Conservation (phyloP, 1,284 basidiomycete species). For the Calocybe gambosa region DNA sequence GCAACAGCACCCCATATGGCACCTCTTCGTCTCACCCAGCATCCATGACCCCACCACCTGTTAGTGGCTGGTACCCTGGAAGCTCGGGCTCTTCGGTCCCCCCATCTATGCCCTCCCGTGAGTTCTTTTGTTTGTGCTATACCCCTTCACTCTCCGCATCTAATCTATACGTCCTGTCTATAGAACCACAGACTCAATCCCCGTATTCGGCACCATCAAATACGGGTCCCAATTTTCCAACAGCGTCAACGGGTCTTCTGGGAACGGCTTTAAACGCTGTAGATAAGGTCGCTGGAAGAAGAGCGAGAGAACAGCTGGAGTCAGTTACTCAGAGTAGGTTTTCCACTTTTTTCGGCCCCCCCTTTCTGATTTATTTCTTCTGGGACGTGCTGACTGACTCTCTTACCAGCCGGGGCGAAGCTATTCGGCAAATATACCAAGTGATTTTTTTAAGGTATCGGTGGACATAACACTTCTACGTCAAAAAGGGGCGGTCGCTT, state of each 20-base stretch:
- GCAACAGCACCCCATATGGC: conserved; percentile 12
- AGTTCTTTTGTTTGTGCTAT: conserved; percentile 17
- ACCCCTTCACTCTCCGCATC: conserved; percentile 5
- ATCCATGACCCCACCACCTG: conserved; percentile 4
- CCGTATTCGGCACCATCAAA: conserved; percentile 17
- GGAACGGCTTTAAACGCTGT: conserved; percentile 33
- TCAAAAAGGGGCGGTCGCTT: neutral
- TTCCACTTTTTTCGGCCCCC: conserved; percentile 5
- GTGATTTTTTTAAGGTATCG: conserved; percentile 12
- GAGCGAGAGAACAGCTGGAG: conserved; percentile 37
- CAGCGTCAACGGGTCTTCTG: conserved; percentile 24
- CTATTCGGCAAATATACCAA: conserved; percentile 37
- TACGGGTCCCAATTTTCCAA: conserved; percentile 21
- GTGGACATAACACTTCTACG: neutral
- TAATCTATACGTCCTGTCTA: conserved; percentile 13
- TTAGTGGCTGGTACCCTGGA: conserved; percentile 16
- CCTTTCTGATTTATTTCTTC: conserved; percentile 1
- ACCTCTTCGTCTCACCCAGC: conserved; percentile 1
- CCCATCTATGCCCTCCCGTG: conserved; percentile 31
- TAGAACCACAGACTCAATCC: conserved; percentile 19
- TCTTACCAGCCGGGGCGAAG: conserved; percentile 32
- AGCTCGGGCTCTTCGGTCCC: conserved; percentile 15
- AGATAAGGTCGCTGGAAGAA: conserved; percentile 39
- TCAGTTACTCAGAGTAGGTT: conserved; percentile 36
- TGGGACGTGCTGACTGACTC: conserved; percentile 1